Evolutionary conservation across 2,329 filamentous ascomycete genomes (phyloP).

Genomic region (Ophiognomonia clavigignenti-juglandacearum): DNA sequence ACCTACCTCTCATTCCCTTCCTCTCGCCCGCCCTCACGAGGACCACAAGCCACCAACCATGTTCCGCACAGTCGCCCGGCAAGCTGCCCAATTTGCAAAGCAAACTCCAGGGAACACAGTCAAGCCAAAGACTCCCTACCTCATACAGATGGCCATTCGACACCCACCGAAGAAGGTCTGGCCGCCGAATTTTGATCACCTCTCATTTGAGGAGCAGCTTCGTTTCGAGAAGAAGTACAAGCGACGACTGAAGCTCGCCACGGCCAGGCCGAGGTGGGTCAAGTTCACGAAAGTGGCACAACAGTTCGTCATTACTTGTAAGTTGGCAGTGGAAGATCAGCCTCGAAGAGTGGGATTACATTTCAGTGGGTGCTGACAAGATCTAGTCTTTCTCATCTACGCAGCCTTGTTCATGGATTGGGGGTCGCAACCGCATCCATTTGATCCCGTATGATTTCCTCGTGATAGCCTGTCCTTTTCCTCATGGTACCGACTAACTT

Average conservation of each 20-base stretch:
- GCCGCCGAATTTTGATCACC: constrained; percentile 70
- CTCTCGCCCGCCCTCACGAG: constrained; percentile 14
- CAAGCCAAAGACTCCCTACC: constrained; percentile 5
- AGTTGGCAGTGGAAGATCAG: too few species aligned
- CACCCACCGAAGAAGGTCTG: constrained; percentile 67
- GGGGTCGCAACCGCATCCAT: constrained; percentile 41
- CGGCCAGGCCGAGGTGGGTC: constrained; percentile 58
- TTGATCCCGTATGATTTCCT: constrained; percentile 38
- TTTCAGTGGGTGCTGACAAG: neutral
- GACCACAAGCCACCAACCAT: constrained; percentile 28
- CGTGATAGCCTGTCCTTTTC: too few species aligned
- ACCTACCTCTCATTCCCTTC: neutral
- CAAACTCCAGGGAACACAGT: constrained; percentile 20
- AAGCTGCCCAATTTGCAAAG: constrained; percentile 29
- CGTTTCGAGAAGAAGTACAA: constrained; percentile 76
- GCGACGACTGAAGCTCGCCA: constrained; percentile 59
- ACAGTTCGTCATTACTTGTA: constrained; percentile 53
- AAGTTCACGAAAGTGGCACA: constrained; percentile 63
- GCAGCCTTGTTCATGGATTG: constrained; percentile 60
- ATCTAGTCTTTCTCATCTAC: constrained; percentile 48
- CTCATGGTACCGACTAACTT: constrained; percentile 1
- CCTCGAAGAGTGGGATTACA: too few species aligned
- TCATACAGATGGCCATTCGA: constrained; percentile 36
- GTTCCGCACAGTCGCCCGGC: constrained; percentile 41
- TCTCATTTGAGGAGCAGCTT: constrained; percentile 69